Base-by-base conservation (phyloP, 768 basidiomycete genomes). In the Rhizopogon roseolus region DNA sequence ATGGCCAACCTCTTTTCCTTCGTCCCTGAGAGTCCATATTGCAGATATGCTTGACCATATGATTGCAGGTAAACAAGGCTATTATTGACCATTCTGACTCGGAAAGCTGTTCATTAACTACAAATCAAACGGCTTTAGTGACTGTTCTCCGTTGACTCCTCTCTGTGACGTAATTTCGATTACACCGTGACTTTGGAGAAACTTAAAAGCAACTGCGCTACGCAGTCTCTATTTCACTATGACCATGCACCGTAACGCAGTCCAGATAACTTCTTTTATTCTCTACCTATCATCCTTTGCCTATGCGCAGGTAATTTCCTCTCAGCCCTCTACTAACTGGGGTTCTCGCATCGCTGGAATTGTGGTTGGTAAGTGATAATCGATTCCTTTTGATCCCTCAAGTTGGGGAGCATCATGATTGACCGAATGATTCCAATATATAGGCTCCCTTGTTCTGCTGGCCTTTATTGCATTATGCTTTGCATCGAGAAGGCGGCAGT, bases 351-450 rank as follows among this genome's bases (percentile, higher is more conserved):
- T 68, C 52, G 60, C 32, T 16, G 66, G 60, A 11, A 42, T 68
- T 5, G 58, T 60, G 13, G 7, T 68, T 41, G 68, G 66, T 70
- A 6, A 17, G 65, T 27, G 66, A 68, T 68, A 6, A 17, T 63
- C 29, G 10, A 2, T 3, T 32, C 6, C n/a, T n/a, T 22, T 1
- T 34, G 6, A 9, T 13, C 16, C 10, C n/a, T 22, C 3, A 44
- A 32, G n/a, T 16, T 16, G 25, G 32, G n/a, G 29, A 8, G n/a
- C 7, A 16, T 17, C 4, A 19, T n/a, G 5, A 27, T 22, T n/a
- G 27, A 42, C 14, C 16, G 22, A 50, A 34, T 13, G 16, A 19
- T 28, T 22, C 22, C 41, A 4, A 41, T 54, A 37, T 27, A 2
- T 45, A 68, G 66, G 55, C 4, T 44, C 34, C 32, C 0, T 57